Conservation (phyloP, 2,329 filamentous ascomycete genomes). For the Botrytis tulipae region DNA sequence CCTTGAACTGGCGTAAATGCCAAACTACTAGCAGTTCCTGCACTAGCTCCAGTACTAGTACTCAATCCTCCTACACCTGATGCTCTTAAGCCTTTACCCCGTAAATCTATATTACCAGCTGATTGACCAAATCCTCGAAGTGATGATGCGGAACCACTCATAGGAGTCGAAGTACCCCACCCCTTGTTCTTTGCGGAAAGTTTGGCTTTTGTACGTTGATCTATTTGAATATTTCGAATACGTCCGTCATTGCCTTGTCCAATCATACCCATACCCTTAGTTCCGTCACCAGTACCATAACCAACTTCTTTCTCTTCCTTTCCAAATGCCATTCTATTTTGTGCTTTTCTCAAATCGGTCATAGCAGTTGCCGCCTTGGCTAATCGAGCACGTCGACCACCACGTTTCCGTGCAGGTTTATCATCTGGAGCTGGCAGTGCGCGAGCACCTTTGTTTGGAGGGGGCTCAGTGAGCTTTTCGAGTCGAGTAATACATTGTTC, state of each 20-base stretch:
- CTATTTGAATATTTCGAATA: slow-evolving; percentile 83
- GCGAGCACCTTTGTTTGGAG: slow-evolving; percentile 81
- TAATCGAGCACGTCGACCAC: slow-evolving; percentile 83
- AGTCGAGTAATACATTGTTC: slow-evolving; percentile 80
- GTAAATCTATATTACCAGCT: slow-evolving; percentile 63
- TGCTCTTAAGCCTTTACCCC: slow-evolving; percentile 69
- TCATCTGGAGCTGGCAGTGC: slow-evolving; percentile 92
- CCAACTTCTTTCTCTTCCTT: slow-evolving; percentile 94
- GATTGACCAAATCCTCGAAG: slow-evolving; percentile 73
- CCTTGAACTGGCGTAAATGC: slow-evolving; percentile 95
- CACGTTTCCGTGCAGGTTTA: slow-evolving; percentile 89
- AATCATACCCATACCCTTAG: slow-evolving; percentile 92
- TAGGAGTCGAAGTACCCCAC: slow-evolving; percentile 72
- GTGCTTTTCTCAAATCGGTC: slow-evolving; percentile 93
- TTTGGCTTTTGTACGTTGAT: slow-evolving; percentile 89
- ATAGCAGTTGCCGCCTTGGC: slow-evolving; percentile 96
- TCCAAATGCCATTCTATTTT: slow-evolving; percentile 93
- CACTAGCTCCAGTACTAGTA: slow-evolving; percentile 50
- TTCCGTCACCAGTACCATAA: slow-evolving; percentile 82
- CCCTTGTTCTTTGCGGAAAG: slow-evolving; percentile 94
- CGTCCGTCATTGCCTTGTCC: slow-evolving; percentile 84
- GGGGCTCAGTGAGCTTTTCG: slow-evolving; percentile 88
- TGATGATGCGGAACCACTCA: slow-evolving; percentile 72
- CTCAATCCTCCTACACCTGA: slow-evolving; percentile 73
- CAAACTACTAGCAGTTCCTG: slow-evolving; percentile 80